Conservation (phyloP, 202 grass and related monocot genomes). For the Carex arenaria region DNA sequence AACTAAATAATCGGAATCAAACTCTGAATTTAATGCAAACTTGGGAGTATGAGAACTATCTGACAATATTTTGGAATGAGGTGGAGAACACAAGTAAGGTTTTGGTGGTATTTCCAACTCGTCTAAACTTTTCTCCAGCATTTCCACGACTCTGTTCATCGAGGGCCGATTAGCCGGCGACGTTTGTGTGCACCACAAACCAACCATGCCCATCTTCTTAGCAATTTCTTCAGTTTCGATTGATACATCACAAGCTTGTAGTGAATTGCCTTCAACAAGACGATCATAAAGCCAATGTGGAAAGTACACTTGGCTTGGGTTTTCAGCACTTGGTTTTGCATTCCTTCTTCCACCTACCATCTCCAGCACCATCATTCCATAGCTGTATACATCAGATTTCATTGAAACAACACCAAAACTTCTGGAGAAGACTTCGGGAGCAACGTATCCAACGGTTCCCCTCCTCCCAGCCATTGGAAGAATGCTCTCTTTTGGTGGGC, state of each 20-base stretch:
- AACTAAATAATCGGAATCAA: no score
- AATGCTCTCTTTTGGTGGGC: constrained; percentile 25
- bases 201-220: constrained; percentile 42
- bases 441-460: constrained; percentile 52
- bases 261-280: neutral
- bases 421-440: constrained; percentile 56
- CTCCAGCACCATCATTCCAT: constrained; percentile 59
- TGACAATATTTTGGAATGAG: neutral
- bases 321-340: neutral
- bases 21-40: no score
- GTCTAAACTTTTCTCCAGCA: constrained; percentile 34
- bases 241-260: constrained; percentile 16
- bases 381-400: constrained; percentile 70
- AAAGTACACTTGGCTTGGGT: constrained; percentile 30
- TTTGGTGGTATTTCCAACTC: constrained; percentile 43
- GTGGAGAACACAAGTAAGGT: constrained; percentile 19
- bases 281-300: constrained; percentile 41
- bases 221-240: constrained; percentile 22
- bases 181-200: constrained; percentile 50
- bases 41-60: no score
- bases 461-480: constrained; percentile 37
- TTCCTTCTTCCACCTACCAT: constrained; percentile 40
- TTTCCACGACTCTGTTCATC: constrained; percentile 50
- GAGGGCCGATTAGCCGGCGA: constrained; percentile 33
- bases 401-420: constrained; percentile 35